Percentiles rank a stretch among this genome's conserved stretches.
Evolutionary conservation across 2,329 filamentous ascomycete genomes (phyloP).

Genomic region (Diaporthe sp.): DNA sequence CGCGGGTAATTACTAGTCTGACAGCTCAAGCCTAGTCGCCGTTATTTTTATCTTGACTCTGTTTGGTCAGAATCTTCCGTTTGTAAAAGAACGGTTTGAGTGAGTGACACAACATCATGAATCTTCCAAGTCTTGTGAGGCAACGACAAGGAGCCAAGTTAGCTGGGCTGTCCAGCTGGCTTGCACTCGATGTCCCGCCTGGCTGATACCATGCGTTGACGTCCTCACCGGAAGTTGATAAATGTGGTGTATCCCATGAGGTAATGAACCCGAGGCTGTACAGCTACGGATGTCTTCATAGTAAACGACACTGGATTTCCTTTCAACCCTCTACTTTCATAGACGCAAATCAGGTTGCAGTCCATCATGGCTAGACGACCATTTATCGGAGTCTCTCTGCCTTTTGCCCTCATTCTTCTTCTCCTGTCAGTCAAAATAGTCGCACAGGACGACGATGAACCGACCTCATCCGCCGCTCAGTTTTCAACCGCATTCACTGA

Average conservation of each 20-base stretch:
- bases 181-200: background rate
- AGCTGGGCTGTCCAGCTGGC: background rate
- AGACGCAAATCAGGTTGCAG: background rate
- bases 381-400: background rate
- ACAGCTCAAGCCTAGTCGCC: background rate
- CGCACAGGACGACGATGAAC: conserved; percentile 2
- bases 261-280: background rate
- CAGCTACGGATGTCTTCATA: background rate
- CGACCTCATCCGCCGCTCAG: background rate
- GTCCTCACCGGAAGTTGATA: background rate
- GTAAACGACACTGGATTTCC: background rate
- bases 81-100: background rate
- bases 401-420: background rate
- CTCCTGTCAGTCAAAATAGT: background rate
- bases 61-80: background rate
- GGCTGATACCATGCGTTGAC: too few species aligned
- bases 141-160: conserved; percentile 10
- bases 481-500: conserved; percentile 46
- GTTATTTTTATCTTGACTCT: background rate
- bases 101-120: background rate
- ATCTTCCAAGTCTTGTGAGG: conserved; percentile 8
- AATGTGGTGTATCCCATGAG: background rate
- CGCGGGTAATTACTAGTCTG: background rate
- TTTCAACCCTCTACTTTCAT: too few species aligned
- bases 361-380: background rate